phyloP scores from a whole-genome alignment of 2,329 filamentous ascomycete species.

The Ceratocystis albifundus region DNA sequence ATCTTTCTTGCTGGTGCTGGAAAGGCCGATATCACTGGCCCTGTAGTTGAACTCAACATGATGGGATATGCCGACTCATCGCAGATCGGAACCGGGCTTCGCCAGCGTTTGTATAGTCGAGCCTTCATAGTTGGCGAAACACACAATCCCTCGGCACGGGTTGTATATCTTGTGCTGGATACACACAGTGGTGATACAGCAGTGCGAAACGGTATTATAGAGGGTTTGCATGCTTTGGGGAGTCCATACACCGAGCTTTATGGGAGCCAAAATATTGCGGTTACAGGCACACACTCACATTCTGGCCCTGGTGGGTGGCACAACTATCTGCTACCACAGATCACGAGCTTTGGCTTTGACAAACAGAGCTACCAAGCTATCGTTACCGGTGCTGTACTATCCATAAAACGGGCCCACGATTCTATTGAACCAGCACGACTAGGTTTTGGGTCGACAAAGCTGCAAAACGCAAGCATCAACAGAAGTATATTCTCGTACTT shows the following conservation, averaged over 20 bases:
- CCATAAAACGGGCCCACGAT: slow-evolving; percentile 66
- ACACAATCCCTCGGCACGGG: slow-evolving; percentile 54
- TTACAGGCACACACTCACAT: slow-evolving; percentile 89
- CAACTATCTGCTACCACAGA: slow-evolving; percentile 86
- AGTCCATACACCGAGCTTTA: slow-evolving; percentile 60
- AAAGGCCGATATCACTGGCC: slow-evolving; percentile 52
- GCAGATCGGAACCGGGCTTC: slow-evolving; percentile 71
- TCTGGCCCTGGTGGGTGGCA: slow-evolving; percentile 85
- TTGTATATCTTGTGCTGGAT: slow-evolving; percentile 81
- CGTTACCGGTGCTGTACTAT: slow-evolving; percentile 71
- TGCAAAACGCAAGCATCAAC: slow-evolving; percentile 67
- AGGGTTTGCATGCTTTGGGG: slow-evolving; percentile 59
- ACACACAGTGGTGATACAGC: slow-evolving; percentile 82
- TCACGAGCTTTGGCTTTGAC: slow-evolving; percentile 77
- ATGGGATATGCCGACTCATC: slow-evolving; percentile 84
- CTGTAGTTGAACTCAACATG: slow-evolving; percentile 80
- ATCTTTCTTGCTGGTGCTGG: slow-evolving; percentile 44
- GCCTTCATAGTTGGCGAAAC: slow-evolving; percentile 75
- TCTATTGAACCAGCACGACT: slow-evolving; percentile 46
- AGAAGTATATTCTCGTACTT: slow-evolving; percentile 76
- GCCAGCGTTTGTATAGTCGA: slow-evolving; percentile 77
- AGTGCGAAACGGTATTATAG: slow-evolving; percentile 72
- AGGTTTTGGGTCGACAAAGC: slow-evolving; percentile 47
- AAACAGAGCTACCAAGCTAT: slow-evolving; percentile 81
- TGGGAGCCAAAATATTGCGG: slow-evolving; percentile 66